Base-by-base conservation (phyloP, 192 early-diverging fungal species). In the Thamnidium elegans region DNA sequence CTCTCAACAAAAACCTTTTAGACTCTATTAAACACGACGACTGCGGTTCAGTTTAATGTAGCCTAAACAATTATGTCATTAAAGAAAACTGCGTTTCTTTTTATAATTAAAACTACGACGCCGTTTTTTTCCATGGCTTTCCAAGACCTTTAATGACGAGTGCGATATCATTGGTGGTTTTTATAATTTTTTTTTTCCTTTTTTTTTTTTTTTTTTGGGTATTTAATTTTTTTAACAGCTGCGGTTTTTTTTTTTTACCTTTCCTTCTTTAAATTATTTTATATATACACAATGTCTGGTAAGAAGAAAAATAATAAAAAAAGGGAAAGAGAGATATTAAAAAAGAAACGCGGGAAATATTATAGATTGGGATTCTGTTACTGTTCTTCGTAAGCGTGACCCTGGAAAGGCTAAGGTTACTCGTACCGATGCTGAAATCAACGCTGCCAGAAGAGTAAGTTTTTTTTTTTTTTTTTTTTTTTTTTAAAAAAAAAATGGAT, bases 331-430 rank as follows among this genome's bases (percentile, higher is more conserved):
- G 26, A 39, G 5, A 39, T 39, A 39, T 39, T 39, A 39, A 39
- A 36, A 36, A 36, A 26, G 26, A 39, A 9, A 39, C 36, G 9
- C 36, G 36, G 36, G 36, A 39, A 39, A 39, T 39, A 9, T 39
- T 39, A 3, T 39, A 65, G 87, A 82, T 47, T 94, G 90, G 90
- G 90, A 92, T 72, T 69, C 77, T 60, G 73, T 79, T 58, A 45
- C 43, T 72, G 83, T 92, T 63, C 83, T 94, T 73, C 89, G 92
- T 68, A 94, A 94, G 85, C 81, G 86, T 44, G 55, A 77, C 44
- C 68, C 81, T 58, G 78, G 76, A 48, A 74, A 78, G 55, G 75
- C 88, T 42, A 83, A 80, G 66, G 84, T 87, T 48, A 76, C 78
- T 66, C 86, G 79, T 58, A 80, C 80, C 14, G 63, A 84, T 13